Conservation (phyloP, 805 yeast genomes). For the Trichomonascus vanleenenianus region DNA sequence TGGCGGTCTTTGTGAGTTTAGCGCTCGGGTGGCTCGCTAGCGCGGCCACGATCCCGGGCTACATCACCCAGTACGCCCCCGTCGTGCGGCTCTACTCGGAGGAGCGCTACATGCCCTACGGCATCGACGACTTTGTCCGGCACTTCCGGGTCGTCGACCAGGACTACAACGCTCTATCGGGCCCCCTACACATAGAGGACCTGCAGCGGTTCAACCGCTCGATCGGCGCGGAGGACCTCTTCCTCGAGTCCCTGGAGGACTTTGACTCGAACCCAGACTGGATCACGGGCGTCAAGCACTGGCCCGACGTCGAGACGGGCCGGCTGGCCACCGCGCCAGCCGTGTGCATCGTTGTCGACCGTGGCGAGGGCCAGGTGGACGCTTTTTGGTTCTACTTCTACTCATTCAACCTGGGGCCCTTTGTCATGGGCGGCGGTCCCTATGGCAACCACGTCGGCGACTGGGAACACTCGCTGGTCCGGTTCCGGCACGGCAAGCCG, state of each 20-base stretch:
- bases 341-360: conserved; percentile 73
- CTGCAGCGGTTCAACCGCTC: conserved; percentile 13
- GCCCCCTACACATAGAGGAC: conserved; percentile 25
- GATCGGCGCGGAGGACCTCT: conserved; percentile 31
- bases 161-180: background rate
- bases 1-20: too few relatives aligned
- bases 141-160: conserved; percentile 39
- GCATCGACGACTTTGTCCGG: conserved; percentile 57
- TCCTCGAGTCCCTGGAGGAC: conserved; percentile 59
- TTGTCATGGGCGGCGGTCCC: conserved; percentile 96
- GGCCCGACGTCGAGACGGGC: conserved; percentile 68
- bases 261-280: conserved; percentile 71
- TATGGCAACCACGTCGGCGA: conserved; percentile 97
- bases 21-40: background rate
- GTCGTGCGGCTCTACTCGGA: conserved; percentile 81
- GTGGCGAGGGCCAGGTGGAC: conserved; percentile 92
- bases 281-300: conserved; percentile 66
- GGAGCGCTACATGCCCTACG: conserved; percentile 80
- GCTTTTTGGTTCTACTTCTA: conserved; percentile 96
- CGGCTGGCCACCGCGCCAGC: conserved; percentile 72
- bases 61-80: conserved; percentile 41
- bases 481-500: conserved; percentile 78
- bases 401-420: conserved; percentile 90
- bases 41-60: conserved; percentile 22
- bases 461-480: conserved; percentile 91